Evolutionary conservation across 805 yeast genomes (phyloP).

Genomic region (Priceomyces fermenticarens): DNA sequence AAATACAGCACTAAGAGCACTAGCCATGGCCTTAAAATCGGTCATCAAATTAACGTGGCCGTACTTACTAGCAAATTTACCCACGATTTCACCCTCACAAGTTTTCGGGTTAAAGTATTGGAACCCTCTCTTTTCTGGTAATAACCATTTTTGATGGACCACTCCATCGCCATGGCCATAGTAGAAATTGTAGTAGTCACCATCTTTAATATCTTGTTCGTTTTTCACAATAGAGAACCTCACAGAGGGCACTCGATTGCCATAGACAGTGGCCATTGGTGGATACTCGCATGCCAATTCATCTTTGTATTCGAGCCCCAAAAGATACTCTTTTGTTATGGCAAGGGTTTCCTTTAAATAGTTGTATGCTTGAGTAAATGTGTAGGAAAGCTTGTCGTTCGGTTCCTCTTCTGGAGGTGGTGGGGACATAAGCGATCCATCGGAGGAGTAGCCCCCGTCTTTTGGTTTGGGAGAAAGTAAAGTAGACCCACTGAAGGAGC

Average conservation of each 20-base stretch:
- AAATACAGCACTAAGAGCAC: slow-evolving; percentile 62
- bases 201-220: slow-evolving; percentile 59
- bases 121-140: slow-evolving; percentile 77
- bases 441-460: neutral
- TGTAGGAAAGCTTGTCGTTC: slow-evolving; percentile 15
- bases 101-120: slow-evolving; percentile 22
- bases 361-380: slow-evolving; percentile 57
- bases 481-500: neutral
- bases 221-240: slow-evolving; percentile 71
- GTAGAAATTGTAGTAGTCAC: slow-evolving; percentile 70
- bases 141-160: slow-evolving; percentile 73
- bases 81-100: slow-evolving; percentile 54
- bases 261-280: slow-evolving; percentile 79
- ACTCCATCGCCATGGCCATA: slow-evolving; percentile 96
- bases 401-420: slow-evolving; percentile 2
- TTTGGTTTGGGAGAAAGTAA: neutral
- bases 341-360: slow-evolving; percentile 63
- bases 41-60: slow-evolving; percentile 83
- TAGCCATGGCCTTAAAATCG: slow-evolving; percentile 69
- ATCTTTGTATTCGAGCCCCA: slow-evolving; percentile 53
- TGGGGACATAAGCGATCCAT: neutral
- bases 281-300: slow-evolving; percentile 57
- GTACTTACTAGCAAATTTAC: slow-evolving; percentile 56
- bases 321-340: slow-evolving; percentile 55
- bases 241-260: slow-evolving; percentile 80